Percentiles rank a stretch among this genome's conserved stretches.
These are phyloP conservation scores for Coemansia sp. DNA, from an alignment of 192 early-diverging fungal genomes.

Conservation along the genomic window DNA sequence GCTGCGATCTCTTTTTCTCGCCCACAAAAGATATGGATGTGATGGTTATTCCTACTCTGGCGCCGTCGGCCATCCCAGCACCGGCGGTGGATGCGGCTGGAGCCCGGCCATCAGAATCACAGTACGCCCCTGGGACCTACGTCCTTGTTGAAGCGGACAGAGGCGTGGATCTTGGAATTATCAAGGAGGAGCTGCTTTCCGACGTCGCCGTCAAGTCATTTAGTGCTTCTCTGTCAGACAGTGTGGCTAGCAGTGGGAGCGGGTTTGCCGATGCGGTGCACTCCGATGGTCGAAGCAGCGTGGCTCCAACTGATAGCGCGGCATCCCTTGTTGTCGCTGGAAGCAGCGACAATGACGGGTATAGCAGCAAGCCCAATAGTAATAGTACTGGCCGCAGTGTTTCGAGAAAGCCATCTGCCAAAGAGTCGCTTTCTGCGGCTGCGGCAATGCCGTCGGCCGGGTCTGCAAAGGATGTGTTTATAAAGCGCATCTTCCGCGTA, in stretches of 20 bases:
- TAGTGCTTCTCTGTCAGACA: slow-evolving; percentile 13
- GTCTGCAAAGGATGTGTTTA: slow-evolving; percentile 71
- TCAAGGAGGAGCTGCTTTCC: slow-evolving; percentile 33
- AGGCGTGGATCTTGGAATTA: slow-evolving; percentile 48
- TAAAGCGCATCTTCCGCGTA: slow-evolving; percentile 87
- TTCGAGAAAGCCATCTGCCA: not conserved
- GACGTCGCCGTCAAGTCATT: slow-evolving; percentile 28
- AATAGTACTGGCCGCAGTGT: slow-evolving; percentile 1
- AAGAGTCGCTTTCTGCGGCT: slow-evolving; percentile 1
- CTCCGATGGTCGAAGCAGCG: slow-evolving; percentile 18
- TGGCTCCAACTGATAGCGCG: slow-evolving; percentile 12
- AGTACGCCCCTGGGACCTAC: slow-evolving; percentile 23
- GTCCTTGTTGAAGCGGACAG: slow-evolving; percentile 54
- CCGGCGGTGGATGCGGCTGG: slow-evolving; percentile 1
- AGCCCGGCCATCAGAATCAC: not conserved
- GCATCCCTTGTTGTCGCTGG: not conserved
- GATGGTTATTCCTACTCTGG: slow-evolving; percentile 31
- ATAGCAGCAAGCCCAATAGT: slow-evolving; percentile 2
- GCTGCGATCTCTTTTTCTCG: slow-evolving; percentile 48
- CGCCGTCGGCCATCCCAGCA: slow-evolving; percentile 11
- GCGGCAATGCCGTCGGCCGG: not conserved
- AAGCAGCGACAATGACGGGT: not conserved
- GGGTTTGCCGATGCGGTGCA: slow-evolving; percentile 2
- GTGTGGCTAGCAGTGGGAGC: not conserved
- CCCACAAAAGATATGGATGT: slow-evolving; percentile 26